Conservation (phyloP, 768 basidiomycete species). For the Mycena galericulata region DNA sequence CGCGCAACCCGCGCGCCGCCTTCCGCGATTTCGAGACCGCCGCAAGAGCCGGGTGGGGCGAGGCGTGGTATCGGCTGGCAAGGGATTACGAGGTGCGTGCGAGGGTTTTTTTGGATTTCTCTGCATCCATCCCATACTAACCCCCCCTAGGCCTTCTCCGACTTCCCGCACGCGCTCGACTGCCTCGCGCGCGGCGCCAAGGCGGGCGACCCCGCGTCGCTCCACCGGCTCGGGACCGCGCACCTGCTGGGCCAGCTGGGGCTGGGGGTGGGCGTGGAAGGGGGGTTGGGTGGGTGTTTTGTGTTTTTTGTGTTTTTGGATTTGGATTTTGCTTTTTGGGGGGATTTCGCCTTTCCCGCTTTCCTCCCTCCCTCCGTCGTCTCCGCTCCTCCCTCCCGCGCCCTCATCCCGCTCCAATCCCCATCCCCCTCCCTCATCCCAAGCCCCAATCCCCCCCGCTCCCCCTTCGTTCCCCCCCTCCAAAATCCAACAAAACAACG, state of each 20-base stretch:
- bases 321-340: too few species aligned
- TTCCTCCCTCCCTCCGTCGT: too few species aligned
- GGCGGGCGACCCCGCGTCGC: conserved; percentile 58
- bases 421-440: too few species aligned
- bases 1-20: conserved; percentile 78
- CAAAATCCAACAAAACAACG: too few species aligned
- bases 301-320: conserved; percentile 53
- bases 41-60: conserved; percentile 78
- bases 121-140: too few species aligned
- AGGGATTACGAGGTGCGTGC: conserved; percentile 83
- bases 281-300: too few species aligned
- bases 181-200: conserved; percentile 90
- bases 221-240: conserved; percentile 87
- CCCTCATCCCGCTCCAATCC: background rate
- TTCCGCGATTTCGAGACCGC: conserved; percentile 92
- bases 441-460: too few species aligned
- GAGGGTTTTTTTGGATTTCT: background rate
- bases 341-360: too few species aligned
- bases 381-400: background rate
- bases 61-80: conserved; percentile 94
- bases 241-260: conserved; percentile 89
- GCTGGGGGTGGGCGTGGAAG: conserved; percentile 61
- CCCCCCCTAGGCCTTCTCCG: conserved; percentile 61
- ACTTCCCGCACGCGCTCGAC: conserved; percentile 77
- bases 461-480: too few species aligned